These are phyloP conservation scores for Penicillium bialowiezense DNA, from an alignment of 495 filamentous ascomycete genomes.

Conservation along the genomic window DNA sequence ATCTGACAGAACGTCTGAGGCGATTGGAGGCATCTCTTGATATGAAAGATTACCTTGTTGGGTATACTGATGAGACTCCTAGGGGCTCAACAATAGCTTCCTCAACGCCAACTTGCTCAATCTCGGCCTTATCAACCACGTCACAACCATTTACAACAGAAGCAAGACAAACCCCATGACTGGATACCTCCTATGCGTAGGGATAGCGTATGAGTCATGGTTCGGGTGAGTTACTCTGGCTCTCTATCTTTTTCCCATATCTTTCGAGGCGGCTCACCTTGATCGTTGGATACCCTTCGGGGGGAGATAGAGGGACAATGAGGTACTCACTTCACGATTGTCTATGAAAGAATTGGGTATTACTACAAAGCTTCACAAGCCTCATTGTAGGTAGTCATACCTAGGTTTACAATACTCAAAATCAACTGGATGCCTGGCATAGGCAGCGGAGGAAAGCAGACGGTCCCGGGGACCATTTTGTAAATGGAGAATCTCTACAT, in stretches of 20 bases:
- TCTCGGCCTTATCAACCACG: too few relatives aligned
- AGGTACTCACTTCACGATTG: too few relatives aligned
- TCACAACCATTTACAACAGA: too few relatives aligned
- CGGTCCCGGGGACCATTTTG: too few relatives aligned
- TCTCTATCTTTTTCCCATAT: neutral
- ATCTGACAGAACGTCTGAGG: neutral
- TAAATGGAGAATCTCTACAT: too few relatives aligned
- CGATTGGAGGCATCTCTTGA: neutral
- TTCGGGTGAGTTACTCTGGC: neutral
- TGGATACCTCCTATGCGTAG: constrained; percentile 7
- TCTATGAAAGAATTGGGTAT: too few relatives aligned
- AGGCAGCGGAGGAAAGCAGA: too few relatives aligned
- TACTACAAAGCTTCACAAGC: too few relatives aligned
- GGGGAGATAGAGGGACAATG: neutral
- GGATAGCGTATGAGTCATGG: constrained; percentile 2
- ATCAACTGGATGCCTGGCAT: too few relatives aligned
- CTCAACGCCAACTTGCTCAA: neutral
- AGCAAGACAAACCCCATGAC: neutral
- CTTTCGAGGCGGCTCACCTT: constrained; percentile 3
- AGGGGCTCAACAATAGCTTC: too few relatives aligned
- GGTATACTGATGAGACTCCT: neutral
- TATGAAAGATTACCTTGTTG: neutral
- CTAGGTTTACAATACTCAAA: too few relatives aligned
- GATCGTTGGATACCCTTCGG: neutral
- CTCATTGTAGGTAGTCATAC: too few relatives aligned